A percentile compares a stretch with the other conserved stretches of the same genome.
phyloP scores from a whole-genome alignment of 2,329 filamentous ascomycete species.

The Phialophora tarda region DNA sequence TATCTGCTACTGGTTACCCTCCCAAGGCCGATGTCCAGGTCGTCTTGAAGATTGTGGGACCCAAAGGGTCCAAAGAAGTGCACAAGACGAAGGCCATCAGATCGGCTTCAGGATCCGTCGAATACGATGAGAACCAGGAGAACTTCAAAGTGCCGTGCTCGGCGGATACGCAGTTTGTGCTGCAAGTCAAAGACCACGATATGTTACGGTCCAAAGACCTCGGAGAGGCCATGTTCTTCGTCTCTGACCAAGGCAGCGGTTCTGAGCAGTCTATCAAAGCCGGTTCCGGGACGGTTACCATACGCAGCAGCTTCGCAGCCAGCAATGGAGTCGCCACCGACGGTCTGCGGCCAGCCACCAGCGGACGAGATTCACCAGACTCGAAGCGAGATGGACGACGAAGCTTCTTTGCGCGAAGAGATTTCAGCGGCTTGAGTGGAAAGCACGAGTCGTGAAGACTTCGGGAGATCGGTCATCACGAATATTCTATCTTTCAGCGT shows the following conservation, averaged over 20 bases:
- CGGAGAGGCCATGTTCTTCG: constrained; percentile 85
- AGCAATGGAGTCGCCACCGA: constrained; percentile 51
- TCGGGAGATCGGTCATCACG: neutral
- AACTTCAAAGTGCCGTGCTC: constrained; percentile 78
- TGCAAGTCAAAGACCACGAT: constrained; percentile 83
- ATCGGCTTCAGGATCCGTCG: constrained; percentile 65
- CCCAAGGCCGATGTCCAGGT: constrained; percentile 79
- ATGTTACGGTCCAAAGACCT: constrained; percentile 85
- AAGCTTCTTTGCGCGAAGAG: constrained; percentile 55
- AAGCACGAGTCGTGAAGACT: constrained; percentile 31
- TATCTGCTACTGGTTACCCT: constrained; percentile 80
- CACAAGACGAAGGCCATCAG: constrained; percentile 95
- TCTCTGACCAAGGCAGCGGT: constrained; percentile 76
- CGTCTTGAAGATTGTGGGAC: constrained; percentile 67
- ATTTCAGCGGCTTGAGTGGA: constrained; percentile 41
- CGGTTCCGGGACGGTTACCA: constrained; percentile 71
- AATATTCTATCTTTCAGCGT: constrained; percentile 17
- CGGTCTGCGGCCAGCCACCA: constrained; percentile 27
- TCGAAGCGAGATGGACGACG: constrained; percentile 52
- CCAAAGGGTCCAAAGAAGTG: constrained; percentile 74
- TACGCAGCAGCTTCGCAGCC: constrained; percentile 74
- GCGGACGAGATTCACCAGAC: constrained; percentile 47
- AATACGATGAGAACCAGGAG: constrained; percentile 70
- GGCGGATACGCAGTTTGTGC: constrained; percentile 82
- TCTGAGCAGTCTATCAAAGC: constrained; percentile 75